A percentile compares a stretch with the other conserved stretches of the same genome.
These are phyloP conservation scores for Thuidium tamariscinum DNA, from an alignment of 225 moss, liverwort and hornwort genomes.

Conservation along the genomic window DNA sequence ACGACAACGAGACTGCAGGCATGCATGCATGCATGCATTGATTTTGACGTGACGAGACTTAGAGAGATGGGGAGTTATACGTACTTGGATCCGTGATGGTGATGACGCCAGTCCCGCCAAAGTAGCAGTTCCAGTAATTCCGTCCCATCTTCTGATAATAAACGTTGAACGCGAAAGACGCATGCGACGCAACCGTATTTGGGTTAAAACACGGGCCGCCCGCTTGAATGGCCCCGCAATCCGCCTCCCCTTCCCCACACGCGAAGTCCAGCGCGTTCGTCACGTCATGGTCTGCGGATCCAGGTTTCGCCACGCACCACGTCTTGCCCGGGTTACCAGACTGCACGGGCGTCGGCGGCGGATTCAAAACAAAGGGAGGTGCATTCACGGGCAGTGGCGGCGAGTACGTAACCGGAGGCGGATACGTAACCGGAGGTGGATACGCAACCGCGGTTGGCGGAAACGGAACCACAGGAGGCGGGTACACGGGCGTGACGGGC, in stretches of 20 bases:
- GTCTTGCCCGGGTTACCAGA: conserved; percentile 35
- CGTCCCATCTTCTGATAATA: conserved; percentile 70
- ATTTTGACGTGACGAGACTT: too few relatives aligned
- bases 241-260: conserved; percentile 60
- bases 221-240: conserved; percentile 50
- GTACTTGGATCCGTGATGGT: conserved; percentile 94
- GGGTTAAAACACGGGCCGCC: conserved; percentile 50
- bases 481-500: not conserved
- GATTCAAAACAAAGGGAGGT: not conserved
- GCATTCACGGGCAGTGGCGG: not conserved
- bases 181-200: conserved; percentile 51
- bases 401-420: not conserved
- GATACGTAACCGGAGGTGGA: not conserved
- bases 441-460: not conserved
- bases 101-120: conserved; percentile 62
- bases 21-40: not conserved
- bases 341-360: conserved; percentile 6
- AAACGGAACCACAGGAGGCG: not conserved
- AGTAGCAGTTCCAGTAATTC: conserved; percentile 92
- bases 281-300: conserved; percentile 25
- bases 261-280: conserved; percentile 57
- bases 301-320: conserved; percentile 87
- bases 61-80: not conserved
- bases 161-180: conserved; percentile 59
- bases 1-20: not conserved